phyloP scores from a whole-genome alignment of 768 basidiomycete species.

The Boletus rubroflammeus region DNA sequence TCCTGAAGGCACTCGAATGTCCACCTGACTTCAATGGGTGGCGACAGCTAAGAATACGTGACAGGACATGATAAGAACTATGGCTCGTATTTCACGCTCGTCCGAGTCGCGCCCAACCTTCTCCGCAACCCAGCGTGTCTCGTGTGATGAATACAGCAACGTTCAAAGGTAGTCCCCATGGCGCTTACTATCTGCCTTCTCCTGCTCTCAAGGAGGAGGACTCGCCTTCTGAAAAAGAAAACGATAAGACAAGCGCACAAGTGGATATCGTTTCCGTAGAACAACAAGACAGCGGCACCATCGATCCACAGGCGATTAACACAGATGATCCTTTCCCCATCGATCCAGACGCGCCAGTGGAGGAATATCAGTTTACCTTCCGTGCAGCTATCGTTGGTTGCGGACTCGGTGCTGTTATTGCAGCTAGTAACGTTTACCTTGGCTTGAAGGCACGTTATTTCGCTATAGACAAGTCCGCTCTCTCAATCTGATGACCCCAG shows the following conservation, averaged over 20 bases:
- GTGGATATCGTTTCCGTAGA: slow-evolving; percentile 4
- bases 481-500: neutral
- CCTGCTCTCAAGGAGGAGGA: neutral
- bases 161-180: neutral
- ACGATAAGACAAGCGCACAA: neutral
- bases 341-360: neutral
- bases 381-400: neutral
- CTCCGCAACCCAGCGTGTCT: neutral
- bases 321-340: slow-evolving; percentile 1
- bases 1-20: neutral
- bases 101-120: neutral
- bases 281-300: neutral
- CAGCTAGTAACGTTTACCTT: neutral
- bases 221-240: slow-evolving; percentile 3
- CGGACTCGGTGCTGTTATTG: neutral
- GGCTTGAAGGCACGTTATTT: neutral
- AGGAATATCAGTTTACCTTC: neutral
- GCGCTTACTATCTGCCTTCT: neutral
- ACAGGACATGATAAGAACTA: neutral
- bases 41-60: neutral
- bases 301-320: neutral
- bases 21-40: neutral
- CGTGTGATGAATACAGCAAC: slow-evolving; percentile 1
- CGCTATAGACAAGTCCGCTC: no score
- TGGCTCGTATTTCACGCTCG: neutral